These are phyloP conservation scores for Blastobotrys raffinosifermentans DNA, from an alignment of 1,139 yeast genomes.

Conservation along the genomic window DNA sequence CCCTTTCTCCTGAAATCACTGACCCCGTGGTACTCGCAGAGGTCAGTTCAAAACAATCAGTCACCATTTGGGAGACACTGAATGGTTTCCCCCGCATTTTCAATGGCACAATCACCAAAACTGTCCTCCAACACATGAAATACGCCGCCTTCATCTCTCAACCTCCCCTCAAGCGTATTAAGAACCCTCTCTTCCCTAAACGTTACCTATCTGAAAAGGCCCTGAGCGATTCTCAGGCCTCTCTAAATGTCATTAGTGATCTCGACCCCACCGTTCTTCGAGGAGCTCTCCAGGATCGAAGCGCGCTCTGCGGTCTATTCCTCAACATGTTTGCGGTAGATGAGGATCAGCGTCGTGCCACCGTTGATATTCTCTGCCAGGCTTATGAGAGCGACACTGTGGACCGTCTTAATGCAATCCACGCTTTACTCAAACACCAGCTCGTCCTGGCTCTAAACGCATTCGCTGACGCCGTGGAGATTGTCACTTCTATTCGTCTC, in stretches of 20 bases:
- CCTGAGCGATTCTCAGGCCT: constrained; percentile 9
- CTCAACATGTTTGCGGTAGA: constrained; percentile 24
- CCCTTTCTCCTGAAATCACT: constrained; percentile 7
- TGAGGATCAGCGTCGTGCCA: constrained; percentile 34
- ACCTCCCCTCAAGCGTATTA: constrained; percentile 17
- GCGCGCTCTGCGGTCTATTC: constrained; percentile 19
- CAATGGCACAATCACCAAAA: constrained; percentile 9
- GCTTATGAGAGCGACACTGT: constrained; percentile 65
- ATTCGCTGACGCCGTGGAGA: constrained; percentile 42
- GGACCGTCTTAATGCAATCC: constrained; percentile 62
- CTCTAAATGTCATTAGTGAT: constrained; percentile 31
- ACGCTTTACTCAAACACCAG: constrained; percentile 44
- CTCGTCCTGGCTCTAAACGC: constrained; percentile 43
- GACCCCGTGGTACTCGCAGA: constrained; percentile 15
- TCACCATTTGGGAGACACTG: constrained; percentile 13
- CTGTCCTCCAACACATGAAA: constrained; percentile 13
- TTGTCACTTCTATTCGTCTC: constrained; percentile 41
- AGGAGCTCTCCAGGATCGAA: constrained; percentile 34
- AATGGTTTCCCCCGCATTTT: constrained; percentile 12
- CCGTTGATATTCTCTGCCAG: constrained; percentile 68
- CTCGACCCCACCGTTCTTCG: constrained; percentile 44
- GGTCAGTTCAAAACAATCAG: constrained; percentile 12
- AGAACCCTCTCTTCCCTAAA: constrained; percentile 15
- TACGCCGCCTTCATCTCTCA: constrained; percentile 18
- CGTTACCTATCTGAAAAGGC: constrained; percentile 15